Percentiles rank a stretch among this genome's conserved stretches.
Evolutionary conservation across 129 eudicot genomes (phyloP).

Genomic region (Tanacetum coccineum): DNA sequence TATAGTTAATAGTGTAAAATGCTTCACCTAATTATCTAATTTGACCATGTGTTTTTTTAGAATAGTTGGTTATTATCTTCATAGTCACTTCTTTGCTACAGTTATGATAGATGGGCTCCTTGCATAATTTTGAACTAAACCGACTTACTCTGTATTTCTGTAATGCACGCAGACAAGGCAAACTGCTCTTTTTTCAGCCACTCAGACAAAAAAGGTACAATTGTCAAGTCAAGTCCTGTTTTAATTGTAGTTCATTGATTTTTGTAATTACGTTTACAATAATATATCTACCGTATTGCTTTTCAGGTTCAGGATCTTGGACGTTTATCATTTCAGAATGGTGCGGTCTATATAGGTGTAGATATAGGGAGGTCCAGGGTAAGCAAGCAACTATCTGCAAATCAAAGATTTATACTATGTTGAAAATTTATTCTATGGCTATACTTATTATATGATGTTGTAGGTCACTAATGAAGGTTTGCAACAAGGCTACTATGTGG

Average conservation of each 20-base stretch:
- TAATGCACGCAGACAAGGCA: slow-evolving; percentile 67
- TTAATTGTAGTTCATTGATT: background rate
- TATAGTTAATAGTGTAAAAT: no score
- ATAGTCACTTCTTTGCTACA: background rate
- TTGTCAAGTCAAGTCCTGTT: slow-evolving; percentile 30
- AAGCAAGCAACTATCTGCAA: no score
- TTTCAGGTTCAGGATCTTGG: slow-evolving; percentile 90
- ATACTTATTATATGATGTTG: no score
- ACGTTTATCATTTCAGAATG: slow-evolving; percentile 69
- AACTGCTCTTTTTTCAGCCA: slow-evolving; percentile 91
- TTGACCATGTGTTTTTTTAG: no score
- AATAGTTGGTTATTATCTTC: background rate
- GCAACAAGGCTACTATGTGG: no score
- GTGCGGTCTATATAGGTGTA: no score
- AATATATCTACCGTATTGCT: background rate
- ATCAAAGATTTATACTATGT: no score
- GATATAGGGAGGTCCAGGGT: no score
- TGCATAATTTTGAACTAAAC: slow-evolving; percentile 17
- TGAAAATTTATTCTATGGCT: no score
- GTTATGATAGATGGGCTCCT: background rate
- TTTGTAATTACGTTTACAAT: background rate
- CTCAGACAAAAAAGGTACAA: slow-evolving; percentile 82
- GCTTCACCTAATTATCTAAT: background rate
- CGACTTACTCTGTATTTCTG: slow-evolving; percentile 10
- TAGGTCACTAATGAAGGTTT: no score